phyloP scores from a whole-genome alignment of 1,139 yeast genomes.

The Kurtzmaniella natalensis region DNA sequence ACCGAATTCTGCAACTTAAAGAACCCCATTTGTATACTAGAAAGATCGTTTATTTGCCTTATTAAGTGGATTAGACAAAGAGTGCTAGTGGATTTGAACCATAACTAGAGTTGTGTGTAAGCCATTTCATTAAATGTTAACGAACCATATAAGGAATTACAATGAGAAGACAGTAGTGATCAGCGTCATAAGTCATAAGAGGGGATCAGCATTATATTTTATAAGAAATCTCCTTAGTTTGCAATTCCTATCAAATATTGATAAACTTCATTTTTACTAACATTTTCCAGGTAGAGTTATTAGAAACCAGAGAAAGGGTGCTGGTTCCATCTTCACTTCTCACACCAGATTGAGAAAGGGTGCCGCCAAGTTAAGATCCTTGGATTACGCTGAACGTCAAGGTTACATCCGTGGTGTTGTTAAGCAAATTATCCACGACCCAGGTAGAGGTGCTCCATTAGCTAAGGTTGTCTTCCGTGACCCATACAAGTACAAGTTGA shows the following conservation, averaged over 20 bases:
- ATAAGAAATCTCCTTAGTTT: neutral
- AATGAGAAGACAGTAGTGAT: too few species aligned
- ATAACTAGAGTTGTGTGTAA: too few species aligned
- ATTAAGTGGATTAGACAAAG: too few species aligned
- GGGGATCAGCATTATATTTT: neutral
- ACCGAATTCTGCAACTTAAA: too few species aligned
- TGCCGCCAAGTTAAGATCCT: slow-evolving; percentile 99
- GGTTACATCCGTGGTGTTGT: slow-evolving; percentile 99
- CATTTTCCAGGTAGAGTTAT: slow-evolving; percentile 89
- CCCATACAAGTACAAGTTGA: slow-evolving; percentile 97
- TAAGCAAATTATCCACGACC: slow-evolving; percentile 97
- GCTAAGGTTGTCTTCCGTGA: slow-evolving; percentile 99
- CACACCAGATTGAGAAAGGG: slow-evolving; percentile 99
- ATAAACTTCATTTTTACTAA: slow-evolving; percentile 17
- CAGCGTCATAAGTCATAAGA: neutral
- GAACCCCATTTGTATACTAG: too few species aligned
- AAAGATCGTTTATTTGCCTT: too few species aligned
- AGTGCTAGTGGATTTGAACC: too few species aligned
- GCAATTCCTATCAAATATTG: neutral
- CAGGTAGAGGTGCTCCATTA: slow-evolving; percentile 99
- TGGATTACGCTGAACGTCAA: slow-evolving; percentile 99
- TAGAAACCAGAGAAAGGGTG: slow-evolving; percentile 99
- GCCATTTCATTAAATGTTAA: too few species aligned
- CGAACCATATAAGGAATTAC: too few species aligned
- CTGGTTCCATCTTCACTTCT: slow-evolving; percentile 99